phyloP scores from a whole-genome alignment of 805 yeast species.

The Sugiyamaella valdiviana region DNA sequence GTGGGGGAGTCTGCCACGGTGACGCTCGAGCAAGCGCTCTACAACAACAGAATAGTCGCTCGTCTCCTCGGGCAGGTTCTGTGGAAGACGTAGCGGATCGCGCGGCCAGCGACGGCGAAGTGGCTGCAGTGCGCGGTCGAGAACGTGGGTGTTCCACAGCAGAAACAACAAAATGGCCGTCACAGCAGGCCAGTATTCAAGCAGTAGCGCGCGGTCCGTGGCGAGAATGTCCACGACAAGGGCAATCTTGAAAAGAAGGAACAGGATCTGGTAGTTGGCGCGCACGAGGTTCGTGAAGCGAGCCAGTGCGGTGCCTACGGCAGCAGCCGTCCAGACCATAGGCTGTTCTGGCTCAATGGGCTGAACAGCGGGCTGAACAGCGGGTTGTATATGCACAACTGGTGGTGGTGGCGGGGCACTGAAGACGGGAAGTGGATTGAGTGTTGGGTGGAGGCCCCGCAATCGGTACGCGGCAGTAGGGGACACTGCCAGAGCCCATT shows the following conservation, averaged over 20 bases:
- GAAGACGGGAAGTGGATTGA: neutral
- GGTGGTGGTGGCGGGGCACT: slow-evolving; percentile 6
- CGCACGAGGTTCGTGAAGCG: neutral
- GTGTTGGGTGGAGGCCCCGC: neutral
- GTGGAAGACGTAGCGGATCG: slow-evolving; percentile 6
- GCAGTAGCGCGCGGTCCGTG: neutral
- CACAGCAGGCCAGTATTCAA: neutral
- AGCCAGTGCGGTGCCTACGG: neutral
- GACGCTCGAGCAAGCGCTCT: neutral
- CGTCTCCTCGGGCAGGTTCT: slow-evolving; percentile 7
- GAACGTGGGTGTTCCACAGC: slow-evolving; percentile 1
- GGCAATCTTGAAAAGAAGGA: slow-evolving; percentile 1
- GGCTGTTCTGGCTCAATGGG: neutral
- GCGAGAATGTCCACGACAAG: slow-evolving; percentile 9
- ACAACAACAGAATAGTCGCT: slow-evolving; percentile 1
- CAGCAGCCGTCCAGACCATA: neutral
- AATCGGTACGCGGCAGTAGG: neutral
- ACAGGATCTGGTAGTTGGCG: neutral
- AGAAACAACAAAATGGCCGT: neutral
- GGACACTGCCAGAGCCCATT: neutral
- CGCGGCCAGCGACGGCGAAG: slow-evolving; percentile 1
- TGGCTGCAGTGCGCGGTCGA: neutral
- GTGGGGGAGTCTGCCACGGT: neutral
- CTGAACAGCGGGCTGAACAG: neutral
- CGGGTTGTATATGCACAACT: neutral